A percentile compares a stretch with the other conserved stretches of the same genome.
Evolutionary conservation across 1,139 yeast species (phyloP).

Genomic region (Lodderomyces elongisporus): DNA sequence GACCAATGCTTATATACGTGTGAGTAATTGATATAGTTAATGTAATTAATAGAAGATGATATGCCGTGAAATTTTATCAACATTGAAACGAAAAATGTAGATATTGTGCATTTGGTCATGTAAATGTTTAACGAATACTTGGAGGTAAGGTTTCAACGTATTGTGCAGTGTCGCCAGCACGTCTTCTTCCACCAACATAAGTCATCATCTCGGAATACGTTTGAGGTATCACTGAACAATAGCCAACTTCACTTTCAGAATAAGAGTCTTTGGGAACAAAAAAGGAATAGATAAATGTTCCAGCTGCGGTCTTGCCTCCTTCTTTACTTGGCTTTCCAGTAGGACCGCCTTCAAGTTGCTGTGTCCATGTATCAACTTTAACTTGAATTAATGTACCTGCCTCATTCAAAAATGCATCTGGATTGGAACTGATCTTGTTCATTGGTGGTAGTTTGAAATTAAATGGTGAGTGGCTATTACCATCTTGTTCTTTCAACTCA

Average conservation of each 20-base stretch:
- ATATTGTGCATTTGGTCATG: too few species aligned
- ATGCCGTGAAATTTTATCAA: too few species aligned
- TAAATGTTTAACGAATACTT: background rate
- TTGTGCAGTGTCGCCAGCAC: constrained; percentile 77
- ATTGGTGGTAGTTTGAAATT: constrained; percentile 53
- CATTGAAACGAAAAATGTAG: too few species aligned
- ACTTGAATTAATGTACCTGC: constrained; percentile 91
- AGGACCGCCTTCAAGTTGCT: constrained; percentile 56
- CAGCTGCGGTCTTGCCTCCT: constrained; percentile 48
- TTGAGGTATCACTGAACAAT: constrained; percentile 74
- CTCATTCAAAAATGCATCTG: constrained; percentile 57
- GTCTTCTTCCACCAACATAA: constrained; percentile 83
- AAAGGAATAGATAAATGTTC: constrained; percentile 83
- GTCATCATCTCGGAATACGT: constrained; percentile 91
- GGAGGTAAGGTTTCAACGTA: constrained; percentile 47
- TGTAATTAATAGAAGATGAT: too few species aligned
- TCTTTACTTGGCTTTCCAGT: constrained; percentile 42
- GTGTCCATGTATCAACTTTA: constrained; percentile 76
- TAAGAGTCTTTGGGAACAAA: constrained; percentile 57
- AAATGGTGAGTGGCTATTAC: constrained; percentile 36
- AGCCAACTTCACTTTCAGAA: constrained; percentile 38
- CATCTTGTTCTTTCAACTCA: constrained; percentile 29
- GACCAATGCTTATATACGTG: too few species aligned
- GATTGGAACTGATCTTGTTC: constrained; percentile 47
- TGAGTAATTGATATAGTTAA: too few species aligned